These are phyloP conservation scores for Anisodus tanguticus DNA, from an alignment of 257 asterid genomes.

Conservation along the genomic window DNA sequence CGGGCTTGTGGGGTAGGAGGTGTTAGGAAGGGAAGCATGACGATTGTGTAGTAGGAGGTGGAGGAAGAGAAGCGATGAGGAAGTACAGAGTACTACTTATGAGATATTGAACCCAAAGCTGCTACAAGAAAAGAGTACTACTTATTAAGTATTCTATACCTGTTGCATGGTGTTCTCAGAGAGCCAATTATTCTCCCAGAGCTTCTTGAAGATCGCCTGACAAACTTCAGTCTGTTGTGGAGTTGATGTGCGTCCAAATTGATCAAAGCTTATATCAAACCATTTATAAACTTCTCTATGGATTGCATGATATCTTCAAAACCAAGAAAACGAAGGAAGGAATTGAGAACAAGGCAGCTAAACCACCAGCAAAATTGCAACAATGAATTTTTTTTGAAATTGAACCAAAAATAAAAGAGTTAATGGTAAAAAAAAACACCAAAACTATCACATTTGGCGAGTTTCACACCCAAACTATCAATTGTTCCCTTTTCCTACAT, in stretches of 20 bases:
- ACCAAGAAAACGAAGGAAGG: background rate
- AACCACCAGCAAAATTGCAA: too few relatives aligned
- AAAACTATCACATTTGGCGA: too few relatives aligned
- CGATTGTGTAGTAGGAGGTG: background rate
- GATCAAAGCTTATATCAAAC: slow-evolving; percentile 79
- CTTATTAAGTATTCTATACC: slow-evolving; percentile 45
- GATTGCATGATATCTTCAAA: slow-evolving; percentile 68
- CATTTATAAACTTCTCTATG: slow-evolving; percentile 79
- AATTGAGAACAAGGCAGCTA: background rate
- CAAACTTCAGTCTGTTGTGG: slow-evolving; percentile 87
- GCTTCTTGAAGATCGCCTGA: slow-evolving; percentile 71
- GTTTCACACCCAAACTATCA: too few relatives aligned
- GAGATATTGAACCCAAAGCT: slow-evolving; percentile 11
- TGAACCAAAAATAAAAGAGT: too few relatives aligned
- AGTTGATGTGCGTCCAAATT: slow-evolving; percentile 86
- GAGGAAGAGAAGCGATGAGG: background rate
- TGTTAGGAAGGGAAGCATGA: background rate
- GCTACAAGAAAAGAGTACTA: background rate
- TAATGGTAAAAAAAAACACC: too few relatives aligned
- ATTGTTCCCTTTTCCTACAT: too few relatives aligned
- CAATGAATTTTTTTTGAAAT: too few relatives aligned
- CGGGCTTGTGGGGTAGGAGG: background rate
- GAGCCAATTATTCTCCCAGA: slow-evolving; percentile 71
- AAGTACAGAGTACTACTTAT: background rate
- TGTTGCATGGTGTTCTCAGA: slow-evolving; percentile 78